Percentiles rank a stretch among this genome's conserved stretches.
These are phyloP conservation scores for Dendrobium officinale DNA, from an alignment of 106 monocot genomes.

Conservation along the genomic window DNA sequence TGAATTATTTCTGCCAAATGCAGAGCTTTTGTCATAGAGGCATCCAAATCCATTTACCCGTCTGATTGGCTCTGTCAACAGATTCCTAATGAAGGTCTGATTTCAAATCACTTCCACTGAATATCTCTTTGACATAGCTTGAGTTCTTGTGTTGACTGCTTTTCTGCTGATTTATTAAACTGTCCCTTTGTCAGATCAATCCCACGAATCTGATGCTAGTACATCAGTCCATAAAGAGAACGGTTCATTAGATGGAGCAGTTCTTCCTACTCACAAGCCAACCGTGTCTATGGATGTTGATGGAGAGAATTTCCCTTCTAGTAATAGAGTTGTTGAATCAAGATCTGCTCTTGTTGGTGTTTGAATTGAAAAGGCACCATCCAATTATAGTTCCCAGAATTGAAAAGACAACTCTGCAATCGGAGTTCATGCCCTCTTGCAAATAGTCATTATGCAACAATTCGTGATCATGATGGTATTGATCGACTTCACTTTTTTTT, in stretches of 20 bases:
- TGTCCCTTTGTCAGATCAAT: constrained; percentile 15
- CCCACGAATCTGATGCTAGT: constrained; percentile 26
- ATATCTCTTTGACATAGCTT: no score
- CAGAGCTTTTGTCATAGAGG: constrained; percentile 39
- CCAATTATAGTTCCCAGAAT: constrained; percentile 24
- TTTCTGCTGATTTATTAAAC: background rate
- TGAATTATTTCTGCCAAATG: constrained; percentile 57
- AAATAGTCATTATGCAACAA: constrained; percentile 90
- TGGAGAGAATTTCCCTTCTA: constrained; percentile 9
- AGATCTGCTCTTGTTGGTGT: constrained; percentile 8
- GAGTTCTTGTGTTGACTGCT: background rate
- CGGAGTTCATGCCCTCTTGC: constrained; percentile 87
- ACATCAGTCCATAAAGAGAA: constrained; percentile 26
- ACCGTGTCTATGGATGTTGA: constrained; percentile 18
- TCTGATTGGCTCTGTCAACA: constrained; percentile 28
- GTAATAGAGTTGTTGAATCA: constrained; percentile 14
- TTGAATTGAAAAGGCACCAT: constrained; percentile 16
- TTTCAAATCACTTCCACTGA: background rate
- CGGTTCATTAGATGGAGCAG: constrained; percentile 10
- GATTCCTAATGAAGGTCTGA: constrained; percentile 6
- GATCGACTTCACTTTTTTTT: background rate
- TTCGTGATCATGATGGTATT: constrained; percentile 83
- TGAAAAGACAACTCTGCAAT: background rate
- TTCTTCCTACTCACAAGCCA: background rate
- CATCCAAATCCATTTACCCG: constrained; percentile 28